Base-by-base conservation (phyloP, 352 stramenopile species). In the Pythium apleroticum region DNA sequence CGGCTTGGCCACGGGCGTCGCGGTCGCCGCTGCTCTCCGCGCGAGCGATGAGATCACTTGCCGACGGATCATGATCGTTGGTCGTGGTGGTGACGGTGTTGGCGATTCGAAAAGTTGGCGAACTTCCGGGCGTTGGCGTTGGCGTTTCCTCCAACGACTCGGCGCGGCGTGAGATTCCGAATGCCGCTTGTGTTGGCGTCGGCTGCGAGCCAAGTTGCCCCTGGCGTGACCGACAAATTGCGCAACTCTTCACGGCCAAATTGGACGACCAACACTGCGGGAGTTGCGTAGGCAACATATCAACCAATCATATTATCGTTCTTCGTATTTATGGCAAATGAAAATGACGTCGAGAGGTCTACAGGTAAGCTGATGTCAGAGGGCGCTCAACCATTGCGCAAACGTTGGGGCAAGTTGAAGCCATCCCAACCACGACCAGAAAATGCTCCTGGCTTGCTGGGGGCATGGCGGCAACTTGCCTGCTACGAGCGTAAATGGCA, bases 371-470 rank as follows among this genome's bases (percentile, higher is more conserved):
- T 12, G 35, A 71, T 72, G 54, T 64, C 57, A 68, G 11, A 60
- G 58, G 58, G 11, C 52, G 3, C 43, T 28, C 3, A 27, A 28
- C 14, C 9, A 55, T 67, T 72, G 65, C 64, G 64, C 65, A 72
- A 72, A 66, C 57, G 43, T 27, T 27, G 30, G 11, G n/a, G 17
- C 59, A 72, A 49, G 59, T 72, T 72, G 65, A 72, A 72, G 65
- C 52, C 49, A 57, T 39, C 7, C 17, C 12, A 9, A 19, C 45
- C 19, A 48, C 12, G 17, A 25, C 46, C 11, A 48, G 63, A 69
- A 69, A 64, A 64, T 65, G 63, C 63, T 69, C 56, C 17, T 69
- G 56, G 63, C 37, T 10, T 4, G 37, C 30, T 41, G 5, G 1
- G 30, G 30, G 10, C 30, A 35, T 35, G 30, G 30, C 30, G 30